These are phyloP conservation scores for Citrus hindsii DNA, from an alignment of 345 rosid genomes.

Conservation along the genomic window DNA sequence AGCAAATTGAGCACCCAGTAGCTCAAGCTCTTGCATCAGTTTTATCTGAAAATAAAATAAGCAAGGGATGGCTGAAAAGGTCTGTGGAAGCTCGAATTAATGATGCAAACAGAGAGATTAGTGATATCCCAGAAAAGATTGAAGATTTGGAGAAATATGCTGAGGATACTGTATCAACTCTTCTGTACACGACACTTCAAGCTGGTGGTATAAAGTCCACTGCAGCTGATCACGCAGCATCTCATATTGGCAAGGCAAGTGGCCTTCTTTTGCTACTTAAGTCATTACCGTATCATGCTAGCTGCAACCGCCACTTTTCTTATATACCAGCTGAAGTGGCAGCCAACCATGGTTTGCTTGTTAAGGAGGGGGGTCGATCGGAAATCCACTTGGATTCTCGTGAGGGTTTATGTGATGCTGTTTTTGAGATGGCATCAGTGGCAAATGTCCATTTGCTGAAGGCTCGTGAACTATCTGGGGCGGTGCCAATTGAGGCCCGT, in stretches of 20 bases:
- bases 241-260: conserved; percentile 91
- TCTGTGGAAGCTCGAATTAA: conserved; percentile 83
- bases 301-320: conserved; percentile 58
- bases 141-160: conserved; percentile 85
- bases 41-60: conserved; percentile 56
- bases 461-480: conserved; percentile 69
- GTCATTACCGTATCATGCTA: conserved; percentile 81
- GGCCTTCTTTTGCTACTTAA: conserved; percentile 79
- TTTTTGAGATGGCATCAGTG: conserved; percentile 84
- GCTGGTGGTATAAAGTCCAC: conserved; percentile 80
- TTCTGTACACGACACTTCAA: conserved; percentile 81
- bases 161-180: conserved; percentile 74
- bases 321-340: conserved; percentile 70
- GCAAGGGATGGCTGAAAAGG: conserved; percentile 81
- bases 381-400: conserved; percentile 62
- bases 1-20: conserved; percentile 69
- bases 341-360: conserved; percentile 66
- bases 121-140: conserved; percentile 63
- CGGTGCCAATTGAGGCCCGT: conserved; percentile 66
- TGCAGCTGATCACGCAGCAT: conserved; percentile 83
- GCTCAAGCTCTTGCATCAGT: conserved; percentile 81
- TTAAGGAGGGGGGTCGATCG: conserved; percentile 52
- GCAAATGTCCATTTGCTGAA: conserved; percentile 78
- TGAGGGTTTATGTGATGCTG: conserved; percentile 58
- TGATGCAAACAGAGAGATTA: conserved; percentile 60